A percentile compares a stretch with the other conserved stretches of the same genome.
Evolutionary conservation across 2,329 filamentous ascomycete genomes (phyloP).

Genomic region (Penicillium occitanis): DNA sequence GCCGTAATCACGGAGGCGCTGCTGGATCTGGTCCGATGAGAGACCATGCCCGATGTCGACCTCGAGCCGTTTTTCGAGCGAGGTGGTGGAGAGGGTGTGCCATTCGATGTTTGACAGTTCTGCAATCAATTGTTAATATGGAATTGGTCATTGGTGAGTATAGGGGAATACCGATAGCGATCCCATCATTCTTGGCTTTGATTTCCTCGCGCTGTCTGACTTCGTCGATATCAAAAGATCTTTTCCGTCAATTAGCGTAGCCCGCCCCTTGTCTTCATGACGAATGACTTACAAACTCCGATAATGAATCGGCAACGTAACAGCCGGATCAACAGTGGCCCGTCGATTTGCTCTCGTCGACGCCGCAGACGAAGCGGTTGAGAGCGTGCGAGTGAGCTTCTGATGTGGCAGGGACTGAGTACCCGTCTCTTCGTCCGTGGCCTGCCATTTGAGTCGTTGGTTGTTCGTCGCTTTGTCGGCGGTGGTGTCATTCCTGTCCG

Average conservation of each 20-base stretch:
- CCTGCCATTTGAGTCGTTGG: slow-evolving; percentile 21
- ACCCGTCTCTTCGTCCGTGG: slow-evolving; percentile 23
- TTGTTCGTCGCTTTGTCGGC: neutral
- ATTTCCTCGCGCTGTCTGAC: slow-evolving; percentile 49
- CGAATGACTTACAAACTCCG: slow-evolving; percentile 30
- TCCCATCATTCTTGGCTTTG: slow-evolving; percentile 44
- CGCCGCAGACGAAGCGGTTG: slow-evolving; percentile 16
- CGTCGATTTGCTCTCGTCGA: slow-evolving; percentile 21
- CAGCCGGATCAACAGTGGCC: slow-evolving; percentile 27
- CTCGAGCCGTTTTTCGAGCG: slow-evolving; percentile 60
- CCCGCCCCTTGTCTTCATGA: neutral
- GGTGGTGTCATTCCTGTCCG: neutral
- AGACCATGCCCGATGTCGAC: slow-evolving; percentile 60
- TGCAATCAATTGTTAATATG: slow-evolving; percentile 28
- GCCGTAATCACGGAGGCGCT: slow-evolving; percentile 61
- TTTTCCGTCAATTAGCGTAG: slow-evolving; percentile 19
- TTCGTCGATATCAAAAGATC: slow-evolving; percentile 59
- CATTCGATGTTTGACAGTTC: slow-evolving; percentile 64
- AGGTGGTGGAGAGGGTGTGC: slow-evolving; percentile 61
- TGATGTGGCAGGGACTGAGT: neutral
- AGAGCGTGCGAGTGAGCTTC: slow-evolving; percentile 18
- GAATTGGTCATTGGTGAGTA: neutral
- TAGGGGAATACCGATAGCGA: slow-evolving; percentile 47
- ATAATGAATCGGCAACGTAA: slow-evolving; percentile 34
- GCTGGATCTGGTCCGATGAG: slow-evolving; percentile 57